Conservation (phyloP, 768 basidiomycete genomes). For the Mycena haematopus region DNA sequence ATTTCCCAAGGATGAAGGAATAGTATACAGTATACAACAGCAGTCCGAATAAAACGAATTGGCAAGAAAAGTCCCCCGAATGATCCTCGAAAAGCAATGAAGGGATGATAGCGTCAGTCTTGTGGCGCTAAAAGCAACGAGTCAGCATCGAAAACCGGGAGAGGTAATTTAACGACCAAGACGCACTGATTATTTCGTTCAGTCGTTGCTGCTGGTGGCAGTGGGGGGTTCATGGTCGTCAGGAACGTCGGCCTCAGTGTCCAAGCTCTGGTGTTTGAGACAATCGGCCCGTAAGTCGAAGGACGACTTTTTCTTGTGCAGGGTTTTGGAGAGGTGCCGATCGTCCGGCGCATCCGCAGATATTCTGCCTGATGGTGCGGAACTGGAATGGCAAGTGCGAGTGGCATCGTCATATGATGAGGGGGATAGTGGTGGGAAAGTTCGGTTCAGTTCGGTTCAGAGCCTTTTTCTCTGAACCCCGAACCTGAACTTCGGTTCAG, state of each 20-base stretch:
- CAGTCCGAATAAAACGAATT: not conserved
- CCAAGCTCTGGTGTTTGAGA: slow-evolving; percentile 23
- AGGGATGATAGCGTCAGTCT: not conserved
- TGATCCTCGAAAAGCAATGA: not conserved
- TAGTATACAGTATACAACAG: not conserved
- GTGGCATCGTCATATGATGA: slow-evolving; percentile 7
- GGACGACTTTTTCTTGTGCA: slow-evolving; percentile 45
- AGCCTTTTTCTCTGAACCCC: too few relatives aligned
- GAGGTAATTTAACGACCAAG: too few relatives aligned
- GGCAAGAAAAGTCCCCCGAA: not conserved
- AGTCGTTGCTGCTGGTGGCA: not conserved
- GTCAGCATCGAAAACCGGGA: not conserved
- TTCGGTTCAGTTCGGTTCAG: too few relatives aligned
- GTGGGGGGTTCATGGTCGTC: not conserved
- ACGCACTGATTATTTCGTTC: slow-evolving; percentile 9
- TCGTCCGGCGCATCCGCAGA: not conserved
- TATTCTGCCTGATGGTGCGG: not conserved
- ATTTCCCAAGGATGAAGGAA: not conserved
- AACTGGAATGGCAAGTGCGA: not conserved
- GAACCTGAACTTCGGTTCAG: too few relatives aligned
- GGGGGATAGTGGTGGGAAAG: too few relatives aligned
- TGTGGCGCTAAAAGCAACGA: slow-evolving; percentile 4
- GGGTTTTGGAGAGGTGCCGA: slow-evolving; percentile 11
- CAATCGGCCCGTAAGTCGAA: slow-evolving; percentile 40
- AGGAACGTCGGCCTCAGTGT: too few relatives aligned